phyloP scores from a whole-genome alignment of 345 rosid genomes.

The Citrus cavaleriei region DNA sequence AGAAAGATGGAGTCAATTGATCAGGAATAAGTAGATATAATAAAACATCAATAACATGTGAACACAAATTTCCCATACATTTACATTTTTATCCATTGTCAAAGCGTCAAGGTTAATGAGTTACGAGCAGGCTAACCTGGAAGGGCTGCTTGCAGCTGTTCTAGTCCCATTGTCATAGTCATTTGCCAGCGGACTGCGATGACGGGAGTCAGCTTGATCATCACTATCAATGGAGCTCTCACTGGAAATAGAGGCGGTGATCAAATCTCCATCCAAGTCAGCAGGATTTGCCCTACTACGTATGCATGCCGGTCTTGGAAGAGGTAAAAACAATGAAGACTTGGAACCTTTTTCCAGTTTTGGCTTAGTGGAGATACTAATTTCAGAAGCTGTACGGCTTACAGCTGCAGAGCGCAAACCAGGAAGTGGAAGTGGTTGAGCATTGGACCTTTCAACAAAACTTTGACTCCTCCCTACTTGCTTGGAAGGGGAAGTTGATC shows the following conservation, averaged over 20 bases:
- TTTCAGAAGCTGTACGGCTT: constrained; percentile 41
- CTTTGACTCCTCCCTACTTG: constrained; percentile 53
- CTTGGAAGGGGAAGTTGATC: constrained; percentile 55
- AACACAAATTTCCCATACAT: neutral
- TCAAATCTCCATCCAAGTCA: constrained; percentile 48
- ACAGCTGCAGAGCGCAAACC: constrained; percentile 29
- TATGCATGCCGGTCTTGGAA: constrained; percentile 50
- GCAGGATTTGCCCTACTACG: constrained; percentile 27
- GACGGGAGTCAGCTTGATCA: constrained; percentile 36
- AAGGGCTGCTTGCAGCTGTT: constrained; percentile 39
- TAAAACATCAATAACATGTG: neutral
- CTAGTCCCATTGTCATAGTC: constrained; percentile 43
- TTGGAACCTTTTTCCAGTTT: constrained; percentile 36
- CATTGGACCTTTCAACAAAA: constrained; percentile 43
- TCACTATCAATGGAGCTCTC: constrained; percentile 49
- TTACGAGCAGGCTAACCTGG: constrained; percentile 34
- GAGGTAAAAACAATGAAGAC: constrained; percentile 46
- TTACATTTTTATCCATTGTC: neutral
- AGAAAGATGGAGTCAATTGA: constrained; percentile 9
- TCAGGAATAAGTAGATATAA: constrained; percentile 5
- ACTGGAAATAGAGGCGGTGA: constrained; percentile 45
- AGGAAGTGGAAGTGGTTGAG: constrained; percentile 67
- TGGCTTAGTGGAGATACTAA: constrained; percentile 31
- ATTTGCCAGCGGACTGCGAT: constrained; percentile 44
- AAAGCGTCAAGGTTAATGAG: constrained; percentile 3